phyloP scores from a whole-genome alignment of 371 early-diverging fungal genomes.

The Entomophthora muscae region DNA sequence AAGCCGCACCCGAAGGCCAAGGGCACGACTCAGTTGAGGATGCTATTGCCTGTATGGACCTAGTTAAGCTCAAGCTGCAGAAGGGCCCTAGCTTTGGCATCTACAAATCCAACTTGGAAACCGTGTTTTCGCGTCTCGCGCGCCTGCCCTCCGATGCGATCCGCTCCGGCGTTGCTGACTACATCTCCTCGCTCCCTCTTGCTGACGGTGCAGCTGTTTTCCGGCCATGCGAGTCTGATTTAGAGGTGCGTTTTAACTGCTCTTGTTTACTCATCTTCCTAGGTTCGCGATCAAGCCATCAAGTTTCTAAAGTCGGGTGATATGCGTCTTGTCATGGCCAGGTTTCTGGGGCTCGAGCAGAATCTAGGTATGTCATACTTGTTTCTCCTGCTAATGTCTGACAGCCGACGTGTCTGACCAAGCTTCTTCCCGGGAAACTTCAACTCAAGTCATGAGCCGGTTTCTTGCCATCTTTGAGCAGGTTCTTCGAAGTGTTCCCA shows the following conservation, averaged over 20 bases:
- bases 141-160: neutral
- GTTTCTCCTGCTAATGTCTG: neutral
- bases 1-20: constrained; percentile 16
- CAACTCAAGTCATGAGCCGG: neutral
- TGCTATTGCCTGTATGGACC: constrained; percentile 48
- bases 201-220: neutral
- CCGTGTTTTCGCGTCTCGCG: neutral
- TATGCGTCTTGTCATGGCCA: neutral
- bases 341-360: neutral
- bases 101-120: neutral
- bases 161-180: constrained; percentile 1
- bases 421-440: neutral
- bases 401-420: neutral
- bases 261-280: neutral
- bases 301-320: neutral
- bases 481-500: neutral
- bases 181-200: neutral
- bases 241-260: neutral
- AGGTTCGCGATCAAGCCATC: neutral
- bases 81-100: constrained; percentile 14
- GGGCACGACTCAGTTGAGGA: constrained; percentile 71
- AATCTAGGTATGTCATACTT: neutral
- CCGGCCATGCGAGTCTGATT: neutral
- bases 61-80: constrained; percentile 35
- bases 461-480: neutral